Evolutionary conservation across 306 rosid species (phyloP).

Genomic region (Sechiopsis laciniata): DNA sequence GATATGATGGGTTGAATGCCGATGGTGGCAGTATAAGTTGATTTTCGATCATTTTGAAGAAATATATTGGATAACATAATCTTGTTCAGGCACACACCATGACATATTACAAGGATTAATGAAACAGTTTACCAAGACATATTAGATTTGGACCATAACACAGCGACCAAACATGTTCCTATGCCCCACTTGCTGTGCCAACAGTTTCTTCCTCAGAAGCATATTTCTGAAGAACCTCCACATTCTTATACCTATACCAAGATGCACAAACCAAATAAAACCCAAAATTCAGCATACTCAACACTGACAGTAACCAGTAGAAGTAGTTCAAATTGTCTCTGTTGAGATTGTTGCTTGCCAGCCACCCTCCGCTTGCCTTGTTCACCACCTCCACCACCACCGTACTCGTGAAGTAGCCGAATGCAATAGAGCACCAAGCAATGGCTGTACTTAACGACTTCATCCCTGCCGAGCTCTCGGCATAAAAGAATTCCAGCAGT

Average conservation of each 20-base stretch:
- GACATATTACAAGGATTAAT: too few species aligned
- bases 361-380: slow-evolving; percentile 58
- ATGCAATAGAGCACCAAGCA: slow-evolving; percentile 36
- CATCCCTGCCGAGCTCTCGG: slow-evolving; percentile 60
- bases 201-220: neutral
- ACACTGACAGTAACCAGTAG: neutral
- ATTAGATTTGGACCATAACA: too few species aligned
- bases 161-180: too few species aligned
- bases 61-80: neutral
- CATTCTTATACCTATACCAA: slow-evolving; percentile 40
- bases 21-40: neutral
- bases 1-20: neutral
- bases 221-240: slow-evolving; percentile 22
- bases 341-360: neutral
- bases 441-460: slow-evolving; percentile 42
- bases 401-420: slow-evolving; percentile 43
- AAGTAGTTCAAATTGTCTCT: neutral
- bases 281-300: neutral
- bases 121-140: too few species aligned
- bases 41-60: neutral
- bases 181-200: neutral
- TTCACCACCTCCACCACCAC: slow-evolving; percentile 63
- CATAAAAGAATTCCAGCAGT: slow-evolving; percentile 73
- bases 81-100: too few species aligned
- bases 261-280: neutral